phyloP scores from a whole-genome alignment of 129 eudicot genomes.

The Saussurea involucrata region DNA sequence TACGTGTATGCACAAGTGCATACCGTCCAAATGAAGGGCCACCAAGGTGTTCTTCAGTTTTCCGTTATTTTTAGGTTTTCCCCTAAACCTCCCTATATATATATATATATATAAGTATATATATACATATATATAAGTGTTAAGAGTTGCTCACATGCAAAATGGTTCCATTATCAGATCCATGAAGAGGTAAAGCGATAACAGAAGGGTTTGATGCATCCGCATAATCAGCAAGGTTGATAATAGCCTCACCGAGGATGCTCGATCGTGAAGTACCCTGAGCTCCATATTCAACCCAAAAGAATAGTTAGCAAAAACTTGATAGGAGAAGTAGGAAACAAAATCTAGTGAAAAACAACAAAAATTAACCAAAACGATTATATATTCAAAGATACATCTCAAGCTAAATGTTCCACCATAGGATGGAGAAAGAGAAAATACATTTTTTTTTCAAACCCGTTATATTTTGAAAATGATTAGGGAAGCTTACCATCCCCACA shows the following conservation, averaged over 20 bases:
- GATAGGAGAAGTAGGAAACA: neutral
- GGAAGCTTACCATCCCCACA: slow-evolving; percentile 75
- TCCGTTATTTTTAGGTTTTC: too few species aligned
- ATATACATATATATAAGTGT: neutral
- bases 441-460: neutral
- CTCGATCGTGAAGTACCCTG: slow-evolving; percentile 93
- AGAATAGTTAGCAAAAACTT: neutral
- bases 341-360: too few species aligned
- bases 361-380: too few species aligned
- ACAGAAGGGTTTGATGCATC: slow-evolving; percentile 74
- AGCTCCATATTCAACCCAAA: neutral
- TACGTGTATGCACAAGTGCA: too few species aligned
- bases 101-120: too few species aligned
- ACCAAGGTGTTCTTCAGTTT: too few species aligned
- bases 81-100: too few species aligned
- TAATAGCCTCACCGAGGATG: slow-evolving; percentile 83
- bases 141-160: slow-evolving; percentile 62
- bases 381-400: neutral
- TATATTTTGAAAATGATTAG: neutral
- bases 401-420: neutral
- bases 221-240: slow-evolving; percentile 89
- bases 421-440: neutral
- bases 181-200: slow-evolving; percentile 78
- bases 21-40: too few species aligned
- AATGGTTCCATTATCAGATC: slow-evolving; percentile 67